phyloP scores from a whole-genome alignment of 805 yeast species.

The Candida succiphila region DNA sequence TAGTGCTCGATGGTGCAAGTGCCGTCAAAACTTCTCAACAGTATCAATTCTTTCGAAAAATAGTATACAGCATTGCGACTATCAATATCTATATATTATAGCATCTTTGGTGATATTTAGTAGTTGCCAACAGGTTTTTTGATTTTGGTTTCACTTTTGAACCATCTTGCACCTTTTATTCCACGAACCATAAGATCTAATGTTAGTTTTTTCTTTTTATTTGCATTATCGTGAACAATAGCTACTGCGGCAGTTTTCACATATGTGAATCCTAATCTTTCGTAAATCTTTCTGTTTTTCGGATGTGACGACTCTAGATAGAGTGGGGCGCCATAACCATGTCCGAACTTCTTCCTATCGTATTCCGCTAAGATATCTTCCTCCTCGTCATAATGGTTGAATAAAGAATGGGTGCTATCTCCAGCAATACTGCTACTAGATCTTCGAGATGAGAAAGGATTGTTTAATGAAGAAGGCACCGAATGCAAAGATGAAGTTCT shows the following conservation, averaged over 20 bases:
- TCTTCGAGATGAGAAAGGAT: conserved; percentile 1
- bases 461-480: neutral
- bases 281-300: conserved; percentile 41
- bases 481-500: neutral
- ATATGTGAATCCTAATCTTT: conserved; percentile 40
- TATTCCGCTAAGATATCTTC: conserved; percentile 23
- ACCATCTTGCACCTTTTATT: conserved; percentile 25
- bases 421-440: neutral
- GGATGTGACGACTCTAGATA: conserved; percentile 52
- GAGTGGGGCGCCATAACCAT: conserved; percentile 24
- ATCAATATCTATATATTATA: neutral
- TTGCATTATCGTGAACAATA: conserved; percentile 14
- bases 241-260: conserved; percentile 25
- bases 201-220: conserved; percentile 13
- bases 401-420: neutral
- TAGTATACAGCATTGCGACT: neutral
- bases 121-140: too few relatives aligned
- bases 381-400: conserved; percentile 19
- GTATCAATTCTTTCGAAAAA: too few relatives aligned
- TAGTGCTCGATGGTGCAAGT: too few relatives aligned
- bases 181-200: conserved; percentile 31
- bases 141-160: conserved; percentile 5
- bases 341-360: conserved; percentile 9
- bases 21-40: too few relatives aligned
- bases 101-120: too few relatives aligned